Evolutionary conservation across 371 early-diverging fungal species (phyloP).

Genomic region (Amoeboaphelidium protococcarum): DNA sequence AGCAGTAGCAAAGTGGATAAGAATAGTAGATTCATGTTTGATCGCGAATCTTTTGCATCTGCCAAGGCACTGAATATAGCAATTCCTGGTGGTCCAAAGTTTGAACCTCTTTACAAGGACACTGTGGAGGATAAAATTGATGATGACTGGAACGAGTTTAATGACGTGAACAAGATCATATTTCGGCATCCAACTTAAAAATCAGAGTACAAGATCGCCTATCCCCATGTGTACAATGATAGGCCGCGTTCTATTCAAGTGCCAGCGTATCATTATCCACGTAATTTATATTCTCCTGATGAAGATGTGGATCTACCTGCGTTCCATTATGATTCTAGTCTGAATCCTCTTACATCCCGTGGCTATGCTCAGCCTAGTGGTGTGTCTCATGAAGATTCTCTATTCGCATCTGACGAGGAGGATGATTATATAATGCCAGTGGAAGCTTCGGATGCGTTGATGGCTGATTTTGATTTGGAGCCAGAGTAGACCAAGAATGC

Average conservation of each 20-base stretch:
- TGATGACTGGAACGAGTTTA: constrained; percentile 99
- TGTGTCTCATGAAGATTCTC: constrained; percentile 40
- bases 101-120: constrained; percentile 85
- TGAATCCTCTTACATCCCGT: constrained; percentile 82
- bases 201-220: constrained; percentile 94
- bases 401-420: constrained; percentile 54
- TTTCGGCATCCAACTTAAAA: constrained; percentile 75
- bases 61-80: constrained; percentile 93
- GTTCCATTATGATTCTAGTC: constrained; percentile 83
- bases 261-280: constrained; percentile 77
- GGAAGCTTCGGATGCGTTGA: constrained; percentile 51
- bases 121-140: constrained; percentile 78
- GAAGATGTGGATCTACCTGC: constrained; percentile 91
- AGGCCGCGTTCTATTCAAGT: constrained; percentile 74
- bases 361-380: constrained; percentile 19
- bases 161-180: constrained; percentile 96
- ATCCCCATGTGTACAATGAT: constrained; percentile 89
- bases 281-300: constrained; percentile 54
- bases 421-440: constrained; percentile 43
- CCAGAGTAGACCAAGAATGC: constrained; percentile 78
- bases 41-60: constrained; percentile 75
- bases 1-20: too few species aligned
- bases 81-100: constrained; percentile 96
- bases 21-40: constrained; percentile 91
- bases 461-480: constrained; percentile 43